These are phyloP conservation scores for Thermomucor indicae-seudaticae DNA, from an alignment of 371 early-diverging fungal genomes.

Conservation along the genomic window DNA sequence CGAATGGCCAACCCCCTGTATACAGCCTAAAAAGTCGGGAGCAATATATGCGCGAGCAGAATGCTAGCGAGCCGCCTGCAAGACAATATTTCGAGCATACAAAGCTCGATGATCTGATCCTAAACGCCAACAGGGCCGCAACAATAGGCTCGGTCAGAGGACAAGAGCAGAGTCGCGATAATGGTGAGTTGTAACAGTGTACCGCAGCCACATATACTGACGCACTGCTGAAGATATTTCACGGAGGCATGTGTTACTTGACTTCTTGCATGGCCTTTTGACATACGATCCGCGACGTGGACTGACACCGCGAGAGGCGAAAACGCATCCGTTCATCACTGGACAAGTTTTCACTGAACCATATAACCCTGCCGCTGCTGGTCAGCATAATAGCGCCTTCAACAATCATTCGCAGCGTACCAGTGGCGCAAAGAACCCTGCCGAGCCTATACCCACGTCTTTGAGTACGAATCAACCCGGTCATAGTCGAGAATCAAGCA, in stretches of 20 bases:
- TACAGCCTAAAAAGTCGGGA: conserved; percentile 75
- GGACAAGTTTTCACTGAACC: conserved; percentile 24
- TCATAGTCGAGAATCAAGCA: too few relatives aligned
- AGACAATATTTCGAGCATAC: conserved; percentile 76
- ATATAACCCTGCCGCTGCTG: neutral
- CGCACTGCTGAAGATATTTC: conserved; percentile 11
- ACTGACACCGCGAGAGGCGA: conserved; percentile 88
- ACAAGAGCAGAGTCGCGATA: conserved; percentile 59
- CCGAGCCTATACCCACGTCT: too few relatives aligned
- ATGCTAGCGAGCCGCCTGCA: conserved; percentile 63
- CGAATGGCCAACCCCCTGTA: conserved; percentile 26
- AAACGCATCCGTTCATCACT: conserved; percentile 89
- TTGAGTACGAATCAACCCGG: too few relatives aligned
- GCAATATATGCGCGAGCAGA: conserved; percentile 68
- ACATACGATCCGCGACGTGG: conserved; percentile 82
- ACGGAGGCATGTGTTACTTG: conserved; percentile 61
- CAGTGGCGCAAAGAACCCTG: neutral
- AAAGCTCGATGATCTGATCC: conserved; percentile 41
- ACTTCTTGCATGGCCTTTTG: conserved; percentile 83
- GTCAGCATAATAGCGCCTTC: neutral
- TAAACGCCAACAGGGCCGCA: neutral
- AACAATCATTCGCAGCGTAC: neutral
- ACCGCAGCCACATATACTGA: neutral
- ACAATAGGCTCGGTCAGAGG: neutral
- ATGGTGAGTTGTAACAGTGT: conserved; percentile 35